These are phyloP conservation scores for Leptosphaerulina australis DNA, from an alignment of 2,329 filamentous ascomycete species.

Conservation along the genomic window DNA sequence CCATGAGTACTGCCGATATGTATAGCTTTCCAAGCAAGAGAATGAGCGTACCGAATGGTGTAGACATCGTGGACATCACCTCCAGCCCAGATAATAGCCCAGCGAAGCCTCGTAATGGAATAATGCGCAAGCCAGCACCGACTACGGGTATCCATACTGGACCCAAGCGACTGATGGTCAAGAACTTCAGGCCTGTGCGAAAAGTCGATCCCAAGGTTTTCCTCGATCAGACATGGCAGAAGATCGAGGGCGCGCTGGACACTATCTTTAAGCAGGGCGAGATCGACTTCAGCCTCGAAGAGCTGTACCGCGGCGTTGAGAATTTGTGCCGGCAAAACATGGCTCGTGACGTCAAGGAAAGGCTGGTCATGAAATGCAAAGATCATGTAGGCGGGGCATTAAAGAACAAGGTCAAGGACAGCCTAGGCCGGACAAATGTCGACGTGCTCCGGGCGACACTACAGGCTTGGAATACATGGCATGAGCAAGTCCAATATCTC, in stretches of 20 bases:
- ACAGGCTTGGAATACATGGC: conserved; percentile 77
- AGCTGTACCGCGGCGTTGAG: conserved; percentile 88
- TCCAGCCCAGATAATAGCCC: conserved; percentile 50
- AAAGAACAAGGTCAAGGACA: conserved; percentile 63
- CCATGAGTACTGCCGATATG: conserved; percentile 44
- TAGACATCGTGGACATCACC: conserved; percentile 38
- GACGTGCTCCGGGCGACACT: conserved; percentile 67
- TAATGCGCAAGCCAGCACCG: conserved; percentile 57
- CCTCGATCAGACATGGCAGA: conserved; percentile 74
- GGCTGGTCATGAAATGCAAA: conserved; percentile 70
- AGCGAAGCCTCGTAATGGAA: conserved; percentile 51
- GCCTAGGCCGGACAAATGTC: conserved; percentile 63
- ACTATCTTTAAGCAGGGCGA: conserved; percentile 74
- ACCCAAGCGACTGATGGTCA: conserved; percentile 87
- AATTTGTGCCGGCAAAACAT: conserved; percentile 83
- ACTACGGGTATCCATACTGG: conserved; percentile 69
- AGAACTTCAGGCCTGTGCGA: conserved; percentile 77
- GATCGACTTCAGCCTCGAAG: conserved; percentile 72
- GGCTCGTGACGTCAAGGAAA: conserved; percentile 69
- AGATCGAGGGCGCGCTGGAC: conserved; percentile 74
- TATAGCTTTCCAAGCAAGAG: conserved; percentile 45
- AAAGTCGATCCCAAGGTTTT: conserved; percentile 74
- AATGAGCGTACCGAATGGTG: conserved; percentile 18
- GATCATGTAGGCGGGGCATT: conserved; percentile 65
- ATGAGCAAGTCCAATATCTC: conserved; percentile 74